Conservation (phyloP, 495 filamentous ascomycete genomes). For the Aspergillus nanangensis region DNA sequence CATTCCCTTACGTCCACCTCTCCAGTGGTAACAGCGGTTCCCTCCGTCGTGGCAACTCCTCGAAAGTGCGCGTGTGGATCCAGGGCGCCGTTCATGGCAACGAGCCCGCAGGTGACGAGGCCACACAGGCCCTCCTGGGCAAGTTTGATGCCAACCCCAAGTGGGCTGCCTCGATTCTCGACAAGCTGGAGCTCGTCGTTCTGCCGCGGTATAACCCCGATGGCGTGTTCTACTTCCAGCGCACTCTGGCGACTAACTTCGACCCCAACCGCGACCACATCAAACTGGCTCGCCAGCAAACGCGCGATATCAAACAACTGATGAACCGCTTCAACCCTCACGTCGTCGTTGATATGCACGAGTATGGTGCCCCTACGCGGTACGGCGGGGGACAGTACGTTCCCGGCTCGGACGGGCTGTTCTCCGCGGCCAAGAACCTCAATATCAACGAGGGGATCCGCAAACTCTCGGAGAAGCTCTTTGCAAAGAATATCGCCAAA, state of each 20-base stretch:
- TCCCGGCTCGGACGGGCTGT: constrained; percentile 5
- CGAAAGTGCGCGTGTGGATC: constrained; percentile 6
- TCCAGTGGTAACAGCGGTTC: background rate
- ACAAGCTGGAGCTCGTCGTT: constrained; percentile 1
- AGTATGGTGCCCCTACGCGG: background rate
- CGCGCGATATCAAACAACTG: constrained; percentile 4
- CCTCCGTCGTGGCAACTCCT: background rate
- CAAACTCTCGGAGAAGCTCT: constrained; percentile 3
- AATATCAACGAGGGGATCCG: constrained; percentile 7
- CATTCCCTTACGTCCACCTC: constrained; percentile 6
- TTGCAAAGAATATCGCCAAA: constrained; percentile 3
- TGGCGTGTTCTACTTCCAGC: constrained; percentile 6
- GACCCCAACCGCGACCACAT: constrained; percentile 8
- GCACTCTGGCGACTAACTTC: constrained; percentile 4
- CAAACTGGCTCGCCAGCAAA: constrained; percentile 6
- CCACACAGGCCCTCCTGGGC: constrained; percentile 3
- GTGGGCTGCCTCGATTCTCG: constrained; percentile 2
- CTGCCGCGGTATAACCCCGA: constrained; percentile 5
- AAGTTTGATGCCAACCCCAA: constrained; percentile 1
- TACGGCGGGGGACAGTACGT: constrained; percentile 5
- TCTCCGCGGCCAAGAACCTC: constrained; percentile 6
- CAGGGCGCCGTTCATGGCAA: constrained; percentile 7
- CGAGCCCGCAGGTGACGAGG: constrained; percentile 6
- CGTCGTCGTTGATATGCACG: constrained; percentile 7
- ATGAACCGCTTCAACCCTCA: constrained; percentile 3